Evolutionary conservation across 768 basidiomycete genomes (phyloP).

Genomic region (Boletus huronensis): DNA sequence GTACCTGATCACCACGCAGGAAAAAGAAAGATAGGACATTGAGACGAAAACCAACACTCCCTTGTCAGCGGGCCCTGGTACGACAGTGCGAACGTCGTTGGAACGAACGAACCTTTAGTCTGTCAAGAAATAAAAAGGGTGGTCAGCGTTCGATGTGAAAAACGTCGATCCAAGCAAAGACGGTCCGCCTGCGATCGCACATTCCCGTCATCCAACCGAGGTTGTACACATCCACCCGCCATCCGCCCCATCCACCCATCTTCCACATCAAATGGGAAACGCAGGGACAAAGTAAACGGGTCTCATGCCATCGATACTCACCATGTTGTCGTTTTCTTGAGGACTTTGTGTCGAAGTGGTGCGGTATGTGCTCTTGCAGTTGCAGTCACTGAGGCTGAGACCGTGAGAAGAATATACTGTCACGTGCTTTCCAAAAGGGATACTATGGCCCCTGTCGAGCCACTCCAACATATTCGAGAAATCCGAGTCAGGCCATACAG

Average conservation of each 20-base stretch:
- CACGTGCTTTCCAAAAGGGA: constrained; percentile 1
- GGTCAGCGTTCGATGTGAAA: constrained; percentile 16
- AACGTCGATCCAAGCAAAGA: not conserved
- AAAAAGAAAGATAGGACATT: not conserved
- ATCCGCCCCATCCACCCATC: constrained; percentile 19
- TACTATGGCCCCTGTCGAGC: not conserved
- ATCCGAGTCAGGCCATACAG: no score
- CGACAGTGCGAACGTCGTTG: not conserved
- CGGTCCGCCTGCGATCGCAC: not conserved
- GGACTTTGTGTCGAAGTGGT: constrained; percentile 22
- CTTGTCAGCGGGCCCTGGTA: constrained; percentile 14
- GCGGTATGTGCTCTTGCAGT: not conserved
- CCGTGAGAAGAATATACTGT: constrained; percentile 18
- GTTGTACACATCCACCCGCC: constrained; percentile 16
- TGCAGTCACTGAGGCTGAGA: constrained; percentile 10
- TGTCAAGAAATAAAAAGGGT: constrained; percentile 32
- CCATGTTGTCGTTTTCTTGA: constrained; percentile 43
- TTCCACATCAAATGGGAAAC: constrained; percentile 4
- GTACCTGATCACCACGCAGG: constrained; percentile 62
- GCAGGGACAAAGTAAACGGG: constrained; percentile 1
- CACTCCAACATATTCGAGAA: no score
- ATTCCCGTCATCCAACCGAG: constrained; percentile 34
- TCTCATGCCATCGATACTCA: constrained; percentile 33
- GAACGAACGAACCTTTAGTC: constrained; percentile 77
- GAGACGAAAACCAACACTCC: not conserved